Conservation (phyloP, 2,329 filamentous ascomycete species). For the Venturiaceae sp. region DNA sequence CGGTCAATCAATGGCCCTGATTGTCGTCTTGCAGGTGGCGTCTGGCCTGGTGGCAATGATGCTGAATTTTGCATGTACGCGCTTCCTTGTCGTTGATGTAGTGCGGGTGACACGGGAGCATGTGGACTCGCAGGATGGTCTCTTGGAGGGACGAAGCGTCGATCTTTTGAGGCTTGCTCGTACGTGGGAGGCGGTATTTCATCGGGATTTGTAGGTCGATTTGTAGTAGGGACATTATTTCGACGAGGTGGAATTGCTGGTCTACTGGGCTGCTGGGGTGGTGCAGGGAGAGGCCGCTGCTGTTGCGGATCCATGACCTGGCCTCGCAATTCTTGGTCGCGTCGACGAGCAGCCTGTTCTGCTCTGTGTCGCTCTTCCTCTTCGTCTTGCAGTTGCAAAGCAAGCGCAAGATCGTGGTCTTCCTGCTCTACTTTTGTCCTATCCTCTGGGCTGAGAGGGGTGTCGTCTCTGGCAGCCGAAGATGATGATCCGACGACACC, state of each 20-base stretch:
- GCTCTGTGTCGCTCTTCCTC: constrained; percentile 70
- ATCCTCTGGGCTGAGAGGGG: constrained; percentile 19
- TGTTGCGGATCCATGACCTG: constrained; percentile 54
- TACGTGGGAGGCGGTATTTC: constrained; percentile 49
- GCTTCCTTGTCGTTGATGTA: background rate
- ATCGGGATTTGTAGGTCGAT: constrained; percentile 12
- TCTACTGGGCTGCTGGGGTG: constrained; percentile 18
- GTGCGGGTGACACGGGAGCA: constrained; percentile 14
- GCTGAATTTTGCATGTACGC: constrained; percentile 8
- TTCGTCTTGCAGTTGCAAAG: constrained; percentile 88
- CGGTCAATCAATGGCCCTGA: background rate
- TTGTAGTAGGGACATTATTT: constrained; percentile 15
- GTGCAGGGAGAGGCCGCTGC: constrained; percentile 17
- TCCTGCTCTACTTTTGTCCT: constrained; percentile 60
- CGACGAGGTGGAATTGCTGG: constrained; percentile 37
- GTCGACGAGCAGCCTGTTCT: constrained; percentile 46
- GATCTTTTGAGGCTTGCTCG: constrained; percentile 50
- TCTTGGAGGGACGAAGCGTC: constrained; percentile 43
- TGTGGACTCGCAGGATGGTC: constrained; percentile 32
- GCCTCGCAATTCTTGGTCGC: constrained; percentile 60
- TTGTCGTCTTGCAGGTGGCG: background rate
- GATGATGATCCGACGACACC: constrained; percentile 1
- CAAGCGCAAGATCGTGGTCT: constrained; percentile 72
- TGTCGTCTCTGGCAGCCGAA: constrained; percentile 11
- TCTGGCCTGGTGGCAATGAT: background rate